A percentile compares a stretch with the other conserved stretches of the same genome.
These are phyloP conservation scores for Clavispora santaluciae DNA, from an alignment of 805 yeast genomes.

Conservation along the genomic window DNA sequence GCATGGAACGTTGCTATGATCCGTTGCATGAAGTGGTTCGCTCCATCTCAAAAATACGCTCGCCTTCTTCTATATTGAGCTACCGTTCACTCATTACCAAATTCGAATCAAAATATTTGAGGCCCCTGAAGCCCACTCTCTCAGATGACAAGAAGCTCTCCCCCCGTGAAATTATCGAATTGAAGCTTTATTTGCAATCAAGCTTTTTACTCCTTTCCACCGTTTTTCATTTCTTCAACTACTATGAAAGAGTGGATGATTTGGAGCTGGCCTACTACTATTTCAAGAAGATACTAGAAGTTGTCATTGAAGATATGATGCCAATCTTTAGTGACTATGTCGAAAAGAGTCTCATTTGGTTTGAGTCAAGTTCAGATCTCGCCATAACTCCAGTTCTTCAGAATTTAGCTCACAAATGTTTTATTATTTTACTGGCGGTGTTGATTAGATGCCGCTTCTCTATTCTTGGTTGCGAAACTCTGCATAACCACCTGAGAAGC, in stretches of 20 bases:
- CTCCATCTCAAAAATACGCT: slow-evolving; percentile 5
- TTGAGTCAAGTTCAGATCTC: slow-evolving; percentile 11
- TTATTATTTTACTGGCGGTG: slow-evolving; percentile 12
- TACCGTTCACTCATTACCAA: neutral
- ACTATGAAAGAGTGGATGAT: slow-evolving; percentile 34
- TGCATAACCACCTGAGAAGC: slow-evolving; percentile 7
- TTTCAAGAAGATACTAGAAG: slow-evolving; percentile 27
- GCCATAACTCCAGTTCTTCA: slow-evolving; percentile 15
- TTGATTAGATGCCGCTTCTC: slow-evolving; percentile 11
- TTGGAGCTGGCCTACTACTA: slow-evolving; percentile 33
- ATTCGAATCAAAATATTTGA: slow-evolving; percentile 5
- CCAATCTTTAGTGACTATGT: slow-evolving; percentile 14
- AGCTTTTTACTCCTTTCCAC: slow-evolving; percentile 11
- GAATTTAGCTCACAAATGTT: slow-evolving; percentile 13
- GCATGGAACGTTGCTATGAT: slow-evolving; percentile 21
- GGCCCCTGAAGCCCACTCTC: neutral
- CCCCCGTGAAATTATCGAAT: neutral
- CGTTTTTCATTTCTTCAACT: slow-evolving; percentile 12
- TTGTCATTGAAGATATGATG: slow-evolving; percentile 19
- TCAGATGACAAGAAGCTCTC: neutral
- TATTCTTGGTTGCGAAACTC: slow-evolving; percentile 4
- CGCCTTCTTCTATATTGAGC: slow-evolving; percentile 3
- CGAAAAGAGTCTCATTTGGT: slow-evolving; percentile 6
- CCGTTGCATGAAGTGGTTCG: neutral
- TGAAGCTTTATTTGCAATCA: slow-evolving; percentile 11